A percentile compares a stretch with the other conserved stretches of the same genome.
phyloP scores from a whole-genome alignment of 2,329 filamentous ascomycete genomes.

The Botrytis deweyae region DNA sequence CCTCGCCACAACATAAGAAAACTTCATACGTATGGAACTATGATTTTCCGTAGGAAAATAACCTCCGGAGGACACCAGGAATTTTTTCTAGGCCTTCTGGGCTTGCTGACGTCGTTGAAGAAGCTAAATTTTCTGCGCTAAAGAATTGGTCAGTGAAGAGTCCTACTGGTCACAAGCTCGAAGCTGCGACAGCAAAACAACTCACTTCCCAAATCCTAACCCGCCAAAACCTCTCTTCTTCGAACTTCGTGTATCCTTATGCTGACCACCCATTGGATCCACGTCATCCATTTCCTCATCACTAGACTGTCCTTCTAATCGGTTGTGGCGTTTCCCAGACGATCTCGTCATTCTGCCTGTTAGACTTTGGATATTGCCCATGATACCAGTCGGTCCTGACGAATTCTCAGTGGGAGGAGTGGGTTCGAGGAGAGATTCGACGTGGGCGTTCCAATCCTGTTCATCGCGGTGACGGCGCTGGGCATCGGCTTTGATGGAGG shows the following conservation, averaged over 20 bases:
- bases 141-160: slow-evolving; percentile 12
- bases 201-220: slow-evolving; percentile 23
- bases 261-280: slow-evolving; percentile 42
- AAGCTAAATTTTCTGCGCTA: neutral
- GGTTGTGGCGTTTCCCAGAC: neutral
- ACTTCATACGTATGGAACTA: neutral
- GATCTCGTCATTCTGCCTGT: slow-evolving; percentile 13
- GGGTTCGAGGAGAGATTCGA: slow-evolving; percentile 37
- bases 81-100: neutral
- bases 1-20: neutral
- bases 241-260: slow-evolving; percentile 52
- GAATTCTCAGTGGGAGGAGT: neutral
- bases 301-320: slow-evolving; percentile 48
- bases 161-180: slow-evolving; percentile 3
- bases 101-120: neutral
- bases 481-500: slow-evolving; percentile 60
- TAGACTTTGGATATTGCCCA: neutral
- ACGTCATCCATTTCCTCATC: slow-evolving; percentile 34
- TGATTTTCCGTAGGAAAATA: neutral
- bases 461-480: slow-evolving; percentile 48
- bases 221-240: slow-evolving; percentile 48
- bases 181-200: neutral
- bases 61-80: neutral
- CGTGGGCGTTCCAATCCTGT: slow-evolving; percentile 35
- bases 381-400: neutral